phyloP scores from a whole-genome alignment of 1,139 yeast species.

The Nakaseomyces delphensis region DNA sequence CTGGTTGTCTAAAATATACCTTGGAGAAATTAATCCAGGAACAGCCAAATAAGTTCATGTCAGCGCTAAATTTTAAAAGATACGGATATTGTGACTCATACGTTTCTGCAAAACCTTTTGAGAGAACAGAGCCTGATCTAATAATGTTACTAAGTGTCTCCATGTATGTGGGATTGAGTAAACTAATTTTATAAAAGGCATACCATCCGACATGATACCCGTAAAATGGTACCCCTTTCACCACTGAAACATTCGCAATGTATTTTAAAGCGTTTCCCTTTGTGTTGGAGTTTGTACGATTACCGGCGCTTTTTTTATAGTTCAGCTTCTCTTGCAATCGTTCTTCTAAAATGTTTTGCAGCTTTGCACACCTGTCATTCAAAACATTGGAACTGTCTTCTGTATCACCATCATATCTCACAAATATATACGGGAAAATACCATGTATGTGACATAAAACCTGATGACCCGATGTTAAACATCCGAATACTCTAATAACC shows the following conservation, averaged over 20 bases:
- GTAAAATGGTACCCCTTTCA: slow-evolving; percentile 74
- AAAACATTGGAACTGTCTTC: slow-evolving; percentile 23
- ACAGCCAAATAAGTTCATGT: slow-evolving; percentile 78
- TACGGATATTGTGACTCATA: slow-evolving; percentile 80
- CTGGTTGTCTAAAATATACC: slow-evolving; percentile 33
- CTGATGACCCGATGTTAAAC: slow-evolving; percentile 46
- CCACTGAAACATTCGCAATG: slow-evolving; percentile 59
- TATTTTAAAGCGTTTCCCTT: slow-evolving; percentile 32
- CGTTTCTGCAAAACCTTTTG: slow-evolving; percentile 36
- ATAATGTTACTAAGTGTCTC: slow-evolving; percentile 54
- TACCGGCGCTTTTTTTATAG: background rate
- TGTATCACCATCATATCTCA: slow-evolving; percentile 43
- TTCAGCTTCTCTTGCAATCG: slow-evolving; percentile 14
- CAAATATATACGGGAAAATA: slow-evolving; percentile 68
- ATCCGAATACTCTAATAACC: slow-evolving; percentile 67
- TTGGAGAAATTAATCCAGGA: slow-evolving; percentile 50
- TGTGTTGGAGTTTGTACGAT: background rate
- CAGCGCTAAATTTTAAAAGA: slow-evolving; percentile 67
- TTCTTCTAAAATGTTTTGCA: slow-evolving; percentile 27
- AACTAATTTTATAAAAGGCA: slow-evolving; percentile 56
- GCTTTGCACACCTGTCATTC: slow-evolving; percentile 24
- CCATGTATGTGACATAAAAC: slow-evolving; percentile 73
- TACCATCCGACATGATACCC: slow-evolving; percentile 66
- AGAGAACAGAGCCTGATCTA: slow-evolving; percentile 38
- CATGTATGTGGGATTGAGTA: slow-evolving; percentile 55